These are phyloP conservation scores for Breynia disticha DNA, from an alignment of 441 rosid species.

Conservation along the genomic window DNA sequence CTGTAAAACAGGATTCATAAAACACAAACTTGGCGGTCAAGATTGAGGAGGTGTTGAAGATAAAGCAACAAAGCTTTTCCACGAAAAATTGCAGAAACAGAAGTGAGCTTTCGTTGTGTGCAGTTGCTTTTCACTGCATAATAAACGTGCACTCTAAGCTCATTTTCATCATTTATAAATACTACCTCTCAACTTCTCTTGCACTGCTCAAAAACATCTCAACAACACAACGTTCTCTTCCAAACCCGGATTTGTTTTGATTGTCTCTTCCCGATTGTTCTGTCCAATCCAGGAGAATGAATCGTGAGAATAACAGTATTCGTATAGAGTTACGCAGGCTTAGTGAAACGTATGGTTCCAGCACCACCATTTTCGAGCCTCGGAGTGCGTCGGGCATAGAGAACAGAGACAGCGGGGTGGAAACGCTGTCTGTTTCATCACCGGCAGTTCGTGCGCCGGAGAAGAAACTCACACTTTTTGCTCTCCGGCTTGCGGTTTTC, in stretches of 20 bases:
- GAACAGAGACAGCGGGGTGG: conserved; percentile 44
- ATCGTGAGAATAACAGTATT: conserved; percentile 36
- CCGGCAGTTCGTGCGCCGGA: conserved; percentile 48
- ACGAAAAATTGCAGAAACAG: conserved; percentile 17
- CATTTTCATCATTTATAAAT: conserved; percentile 9
- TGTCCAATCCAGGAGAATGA: conserved; percentile 24
- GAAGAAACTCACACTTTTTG: conserved; percentile 73
- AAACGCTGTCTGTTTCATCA: conserved; percentile 20
- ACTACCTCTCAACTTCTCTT: no score
- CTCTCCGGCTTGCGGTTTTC: conserved; percentile 70
- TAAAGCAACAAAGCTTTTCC: no score
- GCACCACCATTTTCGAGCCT: conserved; percentile 47
- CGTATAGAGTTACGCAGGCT: conserved; percentile 39
- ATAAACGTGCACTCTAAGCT: conserved; percentile 40
- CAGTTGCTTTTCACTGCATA: conserved; percentile 31
- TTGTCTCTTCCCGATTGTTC: no score
- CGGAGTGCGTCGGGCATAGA: conserved; percentile 23
- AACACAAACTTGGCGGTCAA: no score
- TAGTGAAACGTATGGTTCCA: conserved; percentile 40
- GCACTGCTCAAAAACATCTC: not conserved
- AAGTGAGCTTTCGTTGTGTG: conserved; percentile 27
- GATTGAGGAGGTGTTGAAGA: no score
- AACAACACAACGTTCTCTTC: not conserved
- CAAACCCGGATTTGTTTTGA: no score
- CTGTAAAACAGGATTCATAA: no score